Percentiles rank a stretch among this genome's conserved stretches.
Evolutionary conservation across 176 grass and related monocot genomes (phyloP).

Genomic region (Lolium multiflorum): DNA sequence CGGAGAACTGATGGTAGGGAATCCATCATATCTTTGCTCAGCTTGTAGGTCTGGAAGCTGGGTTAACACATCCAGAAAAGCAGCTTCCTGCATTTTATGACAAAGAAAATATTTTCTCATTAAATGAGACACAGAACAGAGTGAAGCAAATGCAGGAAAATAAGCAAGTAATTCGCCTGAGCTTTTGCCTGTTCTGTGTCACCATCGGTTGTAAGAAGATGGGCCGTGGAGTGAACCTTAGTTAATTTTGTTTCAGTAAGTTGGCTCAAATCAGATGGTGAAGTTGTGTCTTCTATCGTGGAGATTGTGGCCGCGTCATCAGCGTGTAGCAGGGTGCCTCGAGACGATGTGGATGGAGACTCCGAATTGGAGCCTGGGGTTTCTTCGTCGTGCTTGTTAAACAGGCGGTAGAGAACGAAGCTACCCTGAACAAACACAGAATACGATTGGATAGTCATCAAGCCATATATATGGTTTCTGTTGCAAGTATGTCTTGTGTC

Average conservation of each 20-base stretch:
- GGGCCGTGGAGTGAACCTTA: background rate
- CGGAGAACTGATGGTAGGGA: slow-evolving; percentile 51
- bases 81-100: slow-evolving; percentile 26
- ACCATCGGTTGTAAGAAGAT: background rate
- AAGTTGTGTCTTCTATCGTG: slow-evolving; percentile 11
- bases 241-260: background rate
- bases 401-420: slow-evolving; percentile 73
- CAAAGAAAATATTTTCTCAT: background rate
- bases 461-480: background rate
- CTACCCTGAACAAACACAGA: slow-evolving; percentile 49
- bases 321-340: background rate
- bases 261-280: slow-evolving; percentile 9
- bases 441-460: background rate
- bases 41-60: slow-evolving; percentile 39
- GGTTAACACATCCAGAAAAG: slow-evolving; percentile 33
- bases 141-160: background rate
- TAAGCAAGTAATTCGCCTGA: slow-evolving; percentile 26
- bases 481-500: background rate
- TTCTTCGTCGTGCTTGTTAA: slow-evolving; percentile 63
- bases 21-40: slow-evolving; percentile 38
- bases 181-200: background rate
- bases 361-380: slow-evolving; percentile 33
- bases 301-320: background rate
- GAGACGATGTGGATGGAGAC: slow-evolving; percentile 38
- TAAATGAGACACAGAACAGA: background rate